Base-by-base conservation (phyloP, 2,329 filamentous ascomycete genomes). In the Orbilia ellipsospora region DNA sequence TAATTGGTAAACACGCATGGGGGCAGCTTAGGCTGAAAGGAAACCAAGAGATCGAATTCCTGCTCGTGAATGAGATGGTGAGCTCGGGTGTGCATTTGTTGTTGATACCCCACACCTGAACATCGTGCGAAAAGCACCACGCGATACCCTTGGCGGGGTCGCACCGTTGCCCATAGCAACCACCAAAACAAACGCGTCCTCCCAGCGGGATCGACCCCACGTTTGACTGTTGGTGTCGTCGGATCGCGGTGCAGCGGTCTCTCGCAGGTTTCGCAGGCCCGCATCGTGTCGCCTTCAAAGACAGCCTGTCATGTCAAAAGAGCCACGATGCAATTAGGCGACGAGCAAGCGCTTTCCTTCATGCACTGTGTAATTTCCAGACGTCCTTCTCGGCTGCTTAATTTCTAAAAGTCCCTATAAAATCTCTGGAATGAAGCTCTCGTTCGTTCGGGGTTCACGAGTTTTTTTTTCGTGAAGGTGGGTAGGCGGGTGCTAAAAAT, bases 141-240 rank as follows among this genome's bases (percentile, higher is more conserved):
- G 52, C 31, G 54, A 54, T 40, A 36, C 57, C 51, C 31, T 59
- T 64, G 63, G 63, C 67, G 70, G 70, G 70, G 70, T 64, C 44
- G 63, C 50, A 68, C 42, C 45, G 55, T 61, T 31, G 61, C 26
- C 48, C 4, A 56, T 74, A 63, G 70, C 64, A 68, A 74, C 70
- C 26, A 52, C 44, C 50, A 62, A 74, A 74, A 74, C 70, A 74
- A 36, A 74, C 70, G 68, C 70, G 70, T 74, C 70, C 68, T 68
- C 70, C 70, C 4, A n/a, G 54, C 50, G 60, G 50, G 44, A 18
- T n/a, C 42, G 31, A 36, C 31, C 31, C 31, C 31, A 36, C 31
- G 31, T 36, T 36, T 36, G 31, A 6, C 8, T 36, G 3, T 36
- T 7, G 31, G 31, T 36, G 31, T 36, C 31, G 31, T 36, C 31